Conservation (phyloP, 768 basidiomycete species). For the Chalciporus piperatus region DNA sequence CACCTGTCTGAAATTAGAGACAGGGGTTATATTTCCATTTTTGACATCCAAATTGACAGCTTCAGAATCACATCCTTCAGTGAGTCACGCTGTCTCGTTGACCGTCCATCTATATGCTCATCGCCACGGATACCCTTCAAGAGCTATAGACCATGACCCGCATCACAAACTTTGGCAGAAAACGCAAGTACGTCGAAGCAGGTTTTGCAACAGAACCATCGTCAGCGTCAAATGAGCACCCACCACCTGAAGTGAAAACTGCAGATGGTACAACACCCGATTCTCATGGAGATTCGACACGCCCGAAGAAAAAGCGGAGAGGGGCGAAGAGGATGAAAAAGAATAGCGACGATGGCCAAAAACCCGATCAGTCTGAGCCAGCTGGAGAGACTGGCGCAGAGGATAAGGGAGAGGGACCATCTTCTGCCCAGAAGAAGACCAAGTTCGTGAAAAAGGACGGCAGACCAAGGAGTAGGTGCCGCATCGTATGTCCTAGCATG, state of each 20-base stretch:
- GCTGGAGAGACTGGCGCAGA: slow-evolving; percentile 16
- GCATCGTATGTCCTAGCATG: background rate
- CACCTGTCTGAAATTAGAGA: too few relatives aligned
- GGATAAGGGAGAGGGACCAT: slow-evolving; percentile 15
- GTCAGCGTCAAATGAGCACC: slow-evolving; percentile 1
- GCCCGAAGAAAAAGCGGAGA: slow-evolving; percentile 60
- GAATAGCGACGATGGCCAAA: slow-evolving; percentile 5
- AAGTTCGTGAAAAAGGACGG: slow-evolving; percentile 31
- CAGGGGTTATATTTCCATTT: slow-evolving; percentile 6
- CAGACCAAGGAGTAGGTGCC: slow-evolving; percentile 21
- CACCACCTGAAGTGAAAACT: background rate
- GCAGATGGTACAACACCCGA: background rate
- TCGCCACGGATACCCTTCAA: background rate
- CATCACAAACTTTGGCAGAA: slow-evolving; percentile 69
- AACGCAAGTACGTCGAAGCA: slow-evolving; percentile 68
- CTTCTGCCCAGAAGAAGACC: slow-evolving; percentile 23
- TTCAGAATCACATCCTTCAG: too few relatives aligned
- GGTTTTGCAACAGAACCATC: slow-evolving; percentile 37
- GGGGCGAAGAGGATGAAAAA: slow-evolving; percentile 43
- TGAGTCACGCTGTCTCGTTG: too few relatives aligned
- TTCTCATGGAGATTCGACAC: slow-evolving; percentile 18
- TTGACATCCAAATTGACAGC: background rate
- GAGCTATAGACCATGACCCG: slow-evolving; percentile 55
- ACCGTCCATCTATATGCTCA: background rate
- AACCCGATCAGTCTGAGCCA: slow-evolving; percentile 10